Evolutionary conservation across 208 protist genomes (phyloP).

Genomic region (Leishmania major): DNA sequence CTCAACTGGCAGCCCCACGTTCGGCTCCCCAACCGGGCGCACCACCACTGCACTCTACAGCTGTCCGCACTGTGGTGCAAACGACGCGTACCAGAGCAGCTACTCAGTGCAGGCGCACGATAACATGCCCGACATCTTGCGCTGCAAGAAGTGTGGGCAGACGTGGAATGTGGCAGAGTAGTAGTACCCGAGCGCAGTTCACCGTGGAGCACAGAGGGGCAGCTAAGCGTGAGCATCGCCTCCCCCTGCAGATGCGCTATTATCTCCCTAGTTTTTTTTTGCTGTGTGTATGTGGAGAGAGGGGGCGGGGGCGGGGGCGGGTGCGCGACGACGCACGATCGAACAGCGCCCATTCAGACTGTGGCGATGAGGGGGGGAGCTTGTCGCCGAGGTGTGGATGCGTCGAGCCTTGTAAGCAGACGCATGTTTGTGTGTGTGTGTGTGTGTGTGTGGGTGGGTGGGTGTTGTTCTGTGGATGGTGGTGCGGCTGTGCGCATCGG

Average conservation of each 20-base stretch:
- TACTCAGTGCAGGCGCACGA: conserved; percentile 82
- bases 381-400: neutral
- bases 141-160: conserved; percentile 60
- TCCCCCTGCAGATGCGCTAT: neutral
- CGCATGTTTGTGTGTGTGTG: too few relatives aligned
- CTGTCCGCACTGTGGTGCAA: conserved; percentile 68
- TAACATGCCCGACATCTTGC: conserved; percentile 70
- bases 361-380: neutral
- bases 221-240: neutral
- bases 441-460: too few relatives aligned
- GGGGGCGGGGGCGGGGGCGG: neutral
- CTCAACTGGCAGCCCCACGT: conserved; percentile 26
- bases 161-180: conserved; percentile 73
- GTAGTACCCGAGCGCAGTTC: conserved; percentile 7
- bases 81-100: conserved; percentile 59
- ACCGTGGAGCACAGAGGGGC: neutral
- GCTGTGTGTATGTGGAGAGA: neutral
- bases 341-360: neutral
- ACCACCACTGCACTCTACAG: conserved; percentile 62
- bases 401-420: neutral
- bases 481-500: neutral
- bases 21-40: conserved; percentile 36
- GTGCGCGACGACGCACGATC: too few relatives aligned
- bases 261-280: neutral
- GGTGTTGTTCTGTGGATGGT: neutral